These are phyloP conservation scores for Paecilomyces sp. DNA, from an alignment of 2,329 filamentous ascomycete genomes.

Conservation along the genomic window DNA sequence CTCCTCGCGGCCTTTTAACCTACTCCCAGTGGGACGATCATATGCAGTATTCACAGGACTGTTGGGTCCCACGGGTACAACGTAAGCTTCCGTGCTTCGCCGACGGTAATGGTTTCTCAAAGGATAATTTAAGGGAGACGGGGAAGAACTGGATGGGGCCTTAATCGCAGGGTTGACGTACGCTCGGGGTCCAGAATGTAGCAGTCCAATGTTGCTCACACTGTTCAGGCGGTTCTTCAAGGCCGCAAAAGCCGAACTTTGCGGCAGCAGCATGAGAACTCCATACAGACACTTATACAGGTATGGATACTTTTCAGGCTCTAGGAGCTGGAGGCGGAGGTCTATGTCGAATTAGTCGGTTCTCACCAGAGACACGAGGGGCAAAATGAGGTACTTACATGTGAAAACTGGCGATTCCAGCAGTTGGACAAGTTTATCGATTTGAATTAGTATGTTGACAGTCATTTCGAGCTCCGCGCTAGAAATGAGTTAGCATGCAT, in stretches of 20 bases:
- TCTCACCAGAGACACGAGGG: neutral
- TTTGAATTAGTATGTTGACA: slow-evolving; percentile 96
- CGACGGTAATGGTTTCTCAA: slow-evolving; percentile 17
- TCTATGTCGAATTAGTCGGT: slow-evolving; percentile 47
- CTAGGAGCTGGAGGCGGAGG: slow-evolving; percentile 85
- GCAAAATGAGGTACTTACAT: slow-evolving; percentile 50
- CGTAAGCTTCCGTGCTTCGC: slow-evolving; percentile 6
- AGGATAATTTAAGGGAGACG: neutral
- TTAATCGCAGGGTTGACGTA: slow-evolving; percentile 43
- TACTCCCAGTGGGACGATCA: slow-evolving; percentile 59
- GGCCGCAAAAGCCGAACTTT: slow-evolving; percentile 93
- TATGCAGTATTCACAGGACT: slow-evolving; percentile 39
- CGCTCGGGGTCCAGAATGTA: slow-evolving; percentile 75
- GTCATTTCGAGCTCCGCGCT: slow-evolving; percentile 98
- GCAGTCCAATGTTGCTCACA: slow-evolving; percentile 91
- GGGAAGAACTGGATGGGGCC: neutral
- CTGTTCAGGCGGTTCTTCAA: slow-evolving; percentile 95
- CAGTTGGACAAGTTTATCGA: slow-evolving; percentile 94
- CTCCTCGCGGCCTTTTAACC: slow-evolving; percentile 76
- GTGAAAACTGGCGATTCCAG: slow-evolving; percentile 97
- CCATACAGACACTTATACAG: slow-evolving; percentile 98
- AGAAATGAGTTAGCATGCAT: slow-evolving; percentile 15
- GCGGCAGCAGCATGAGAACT: slow-evolving; percentile 93
- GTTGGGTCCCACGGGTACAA: slow-evolving; percentile 2
- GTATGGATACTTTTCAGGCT: slow-evolving; percentile 90